Base-by-base conservation (phyloP, 208 protist species). In the Vickermania ingenoplastis region DNA sequence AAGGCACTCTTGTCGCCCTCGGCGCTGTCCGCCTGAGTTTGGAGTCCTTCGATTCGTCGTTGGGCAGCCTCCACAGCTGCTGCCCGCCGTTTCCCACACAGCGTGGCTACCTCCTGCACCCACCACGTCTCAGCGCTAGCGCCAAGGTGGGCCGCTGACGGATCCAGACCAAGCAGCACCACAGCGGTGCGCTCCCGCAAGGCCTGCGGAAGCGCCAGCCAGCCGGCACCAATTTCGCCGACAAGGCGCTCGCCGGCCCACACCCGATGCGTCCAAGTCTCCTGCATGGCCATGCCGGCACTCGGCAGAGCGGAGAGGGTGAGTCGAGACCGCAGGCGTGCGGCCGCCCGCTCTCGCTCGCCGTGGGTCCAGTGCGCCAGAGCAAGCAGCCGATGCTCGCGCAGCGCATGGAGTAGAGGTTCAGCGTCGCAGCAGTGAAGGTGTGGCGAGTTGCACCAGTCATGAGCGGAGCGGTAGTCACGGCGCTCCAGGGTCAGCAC, bases 361-460 rank as follows among this genome's bases (percentile, higher is more conserved):
- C 81, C 81, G 11, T 53, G 28, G 24, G 73, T 73, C 59, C 78
- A 79, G n/a, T 83, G 62, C 48, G 90, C 61, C 60, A 79, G 54
- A 2, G 83, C 83, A n/a, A 94, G 61, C 24, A 94, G 63, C 4
- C 83, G 77, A 59, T 77, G 79, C 66, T 94, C 83, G 4, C 57
- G 57, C 26, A 86, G 41, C 13, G 63, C 30, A 5, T 4, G 36
- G n/a, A 94, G 77, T 57, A 91, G 41, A 36, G 85, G 79, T 31
- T 78, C 80, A 51, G 71, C 81, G 55, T 94, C 87, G 55, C 77
- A 68, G 11, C 90, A 48, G 5, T 31, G 29, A 28, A 94, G 50
- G 4, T 58, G 67, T 1, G 30, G 41, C 28, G 64, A 59, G 24
- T 57, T 30, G 31, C 55, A 56, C 41, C 88, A 14, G 28, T 59